Evolutionary conservation across 2,329 filamentous ascomycete genomes (phyloP).

Genomic region (Pestalotiopsis sp.): DNA sequence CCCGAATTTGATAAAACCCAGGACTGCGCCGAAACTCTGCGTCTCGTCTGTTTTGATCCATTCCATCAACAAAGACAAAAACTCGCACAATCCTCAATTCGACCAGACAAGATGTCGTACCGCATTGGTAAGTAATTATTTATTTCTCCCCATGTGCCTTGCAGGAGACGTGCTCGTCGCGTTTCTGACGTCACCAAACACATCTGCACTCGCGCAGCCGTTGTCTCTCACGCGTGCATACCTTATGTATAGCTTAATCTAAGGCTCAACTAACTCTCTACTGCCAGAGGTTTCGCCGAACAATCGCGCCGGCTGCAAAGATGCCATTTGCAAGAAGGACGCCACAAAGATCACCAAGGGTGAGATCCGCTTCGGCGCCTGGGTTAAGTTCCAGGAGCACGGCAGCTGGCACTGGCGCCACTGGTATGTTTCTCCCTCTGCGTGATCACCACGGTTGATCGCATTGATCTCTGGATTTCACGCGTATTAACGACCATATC

Average conservation of each 20-base stretch:
- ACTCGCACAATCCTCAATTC: background rate
- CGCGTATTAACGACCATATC: background rate
- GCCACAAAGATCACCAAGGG: constrained; percentile 75
- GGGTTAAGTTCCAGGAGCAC: constrained; percentile 63
- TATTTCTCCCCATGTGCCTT: background rate
- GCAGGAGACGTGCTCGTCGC: background rate
- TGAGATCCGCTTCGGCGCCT: constrained; percentile 74
- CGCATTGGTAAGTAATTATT: background rate
- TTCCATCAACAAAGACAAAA: background rate
- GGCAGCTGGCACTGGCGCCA: constrained; percentile 78
- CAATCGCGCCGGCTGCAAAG: constrained; percentile 73
- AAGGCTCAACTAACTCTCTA: background rate
- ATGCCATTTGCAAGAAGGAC: constrained; percentile 69
- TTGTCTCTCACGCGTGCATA: background rate
- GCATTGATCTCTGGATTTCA: constrained; percentile 9
- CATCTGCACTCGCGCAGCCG: constrained; percentile 16
- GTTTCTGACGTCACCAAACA: constrained; percentile 3
- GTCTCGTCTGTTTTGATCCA: background rate
- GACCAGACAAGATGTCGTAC: constrained; percentile 10
- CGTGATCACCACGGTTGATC: background rate
- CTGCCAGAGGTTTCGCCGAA: constrained; percentile 68
- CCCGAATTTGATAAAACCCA: background rate
- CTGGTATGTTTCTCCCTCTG: constrained; percentile 60
- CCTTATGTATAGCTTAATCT: background rate
- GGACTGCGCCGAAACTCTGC: background rate